Evolutionary conservation across 1,284 basidiomycete species (phyloP).

Genomic region (Hemileia vastatrix): DNA sequence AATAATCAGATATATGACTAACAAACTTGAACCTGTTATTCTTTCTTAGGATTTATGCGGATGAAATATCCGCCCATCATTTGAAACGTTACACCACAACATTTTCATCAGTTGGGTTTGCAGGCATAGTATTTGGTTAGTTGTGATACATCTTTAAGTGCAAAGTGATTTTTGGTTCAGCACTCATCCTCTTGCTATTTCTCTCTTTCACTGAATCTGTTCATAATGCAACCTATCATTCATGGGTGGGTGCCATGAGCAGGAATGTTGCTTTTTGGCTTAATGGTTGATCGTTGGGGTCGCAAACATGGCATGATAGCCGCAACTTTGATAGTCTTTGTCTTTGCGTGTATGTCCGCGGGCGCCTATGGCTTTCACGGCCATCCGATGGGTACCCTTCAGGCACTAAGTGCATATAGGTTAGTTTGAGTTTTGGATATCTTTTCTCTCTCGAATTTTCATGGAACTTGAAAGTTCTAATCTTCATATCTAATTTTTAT

Average conservation of each 20-base stretch:
- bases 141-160: not conserved
- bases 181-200: not conserved
- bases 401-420: conserved; percentile 70
- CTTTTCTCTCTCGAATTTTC: too few species aligned
- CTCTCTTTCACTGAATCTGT: not conserved
- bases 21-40: too few species aligned
- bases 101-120: conserved; percentile 22
- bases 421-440: too few species aligned
- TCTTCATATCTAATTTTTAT: too few species aligned
- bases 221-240: conserved; percentile 53
- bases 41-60: conserved; percentile 16
- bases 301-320: conserved; percentile 82
- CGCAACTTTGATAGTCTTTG: conserved; percentile 63
- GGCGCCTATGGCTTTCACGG: conserved; percentile 70
- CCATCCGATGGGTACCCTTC: conserved; percentile 59
- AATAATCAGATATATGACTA: too few species aligned
- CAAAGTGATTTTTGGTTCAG: not conserved
- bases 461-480: too few species aligned
- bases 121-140: conserved; percentile 22
- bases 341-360: conserved; percentile 71
- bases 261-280: conserved; percentile 47
- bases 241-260: conserved; percentile 51
- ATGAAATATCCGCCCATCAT: conserved; percentile 11
- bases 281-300: conserved; percentile 72
- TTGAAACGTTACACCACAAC: conserved; percentile 11